phyloP scores from a whole-genome alignment of 768 basidiomycete species.

The Trametes meyenii region DNA sequence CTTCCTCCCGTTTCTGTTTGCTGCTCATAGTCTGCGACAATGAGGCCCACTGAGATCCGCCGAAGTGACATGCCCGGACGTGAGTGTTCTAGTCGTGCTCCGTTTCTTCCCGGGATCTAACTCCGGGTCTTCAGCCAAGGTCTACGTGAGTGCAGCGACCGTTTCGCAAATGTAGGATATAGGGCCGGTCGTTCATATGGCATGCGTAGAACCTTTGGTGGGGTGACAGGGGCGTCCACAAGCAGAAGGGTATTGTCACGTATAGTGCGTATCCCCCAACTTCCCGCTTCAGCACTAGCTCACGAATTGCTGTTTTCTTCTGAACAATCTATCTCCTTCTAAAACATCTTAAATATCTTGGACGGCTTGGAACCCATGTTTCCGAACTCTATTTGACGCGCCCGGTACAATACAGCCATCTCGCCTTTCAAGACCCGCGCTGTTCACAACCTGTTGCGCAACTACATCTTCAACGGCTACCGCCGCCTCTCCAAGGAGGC shows the following conservation, averaged over 20 bases:
- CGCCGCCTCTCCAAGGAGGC: conserved; percentile 71
- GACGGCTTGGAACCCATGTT: not conserved
- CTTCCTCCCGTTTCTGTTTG: not conserved
- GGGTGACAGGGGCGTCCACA: conserved; percentile 72
- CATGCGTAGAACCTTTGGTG: conserved; percentile 79
- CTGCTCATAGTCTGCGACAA: conserved; percentile 36
- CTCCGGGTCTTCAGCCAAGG: conserved; percentile 58
- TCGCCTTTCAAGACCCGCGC: conserved; percentile 84
- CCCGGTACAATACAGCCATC: conserved; percentile 50
- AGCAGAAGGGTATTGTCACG: conserved; percentile 74
- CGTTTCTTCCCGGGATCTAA: not conserved
- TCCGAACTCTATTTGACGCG: not conserved
- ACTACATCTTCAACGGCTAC: conserved; percentile 88
- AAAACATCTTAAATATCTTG: too few relatives aligned
- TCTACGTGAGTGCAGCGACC: conserved; percentile 63
- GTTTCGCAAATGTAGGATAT: not conserved
- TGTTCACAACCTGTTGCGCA: conserved; percentile 67
- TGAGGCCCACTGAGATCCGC: conserved; percentile 66
- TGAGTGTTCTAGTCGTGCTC: conserved; percentile 42
- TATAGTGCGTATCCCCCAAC: conserved; percentile 66
- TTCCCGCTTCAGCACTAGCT: too few relatives aligned
- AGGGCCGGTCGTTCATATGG: not conserved
- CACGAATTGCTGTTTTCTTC: too few relatives aligned
- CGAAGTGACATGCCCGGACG: conserved; percentile 83
- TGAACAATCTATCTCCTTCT: too few relatives aligned